Conservation (phyloP, 2,329 filamentous ascomycete genomes). For the Fusarium temperatum region DNA sequence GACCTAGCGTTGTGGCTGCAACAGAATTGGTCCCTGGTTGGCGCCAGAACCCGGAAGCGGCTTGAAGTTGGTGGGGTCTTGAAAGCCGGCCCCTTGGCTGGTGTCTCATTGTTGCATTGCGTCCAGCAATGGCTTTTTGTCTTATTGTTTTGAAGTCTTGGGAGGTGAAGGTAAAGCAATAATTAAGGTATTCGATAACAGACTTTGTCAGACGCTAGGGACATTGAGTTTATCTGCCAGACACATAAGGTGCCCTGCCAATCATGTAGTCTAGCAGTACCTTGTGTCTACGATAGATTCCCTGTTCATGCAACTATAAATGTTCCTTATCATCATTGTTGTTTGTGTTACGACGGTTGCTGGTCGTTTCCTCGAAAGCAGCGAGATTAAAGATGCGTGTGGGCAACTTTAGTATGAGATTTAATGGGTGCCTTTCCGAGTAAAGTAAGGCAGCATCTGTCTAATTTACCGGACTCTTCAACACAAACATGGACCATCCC, state of each 20-base stretch:
- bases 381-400: conserved; percentile 18
- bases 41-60: conserved; percentile 25
- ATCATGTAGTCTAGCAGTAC: neutral
- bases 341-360: conserved; percentile 10
- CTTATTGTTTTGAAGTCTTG: neutral
- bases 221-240: neutral
- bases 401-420: neutral
- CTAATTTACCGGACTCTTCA: conserved; percentile 7
- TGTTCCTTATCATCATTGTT: conserved; percentile 7
- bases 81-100: conserved; percentile 17
- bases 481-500: neutral
- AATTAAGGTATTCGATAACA: neutral
- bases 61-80: conserved; percentile 32
- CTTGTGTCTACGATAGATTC: neutral
- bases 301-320: neutral
- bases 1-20: conserved; percentile 32
- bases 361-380: conserved; percentile 5
- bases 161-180: neutral
- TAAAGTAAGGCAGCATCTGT: neutral
- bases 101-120: conserved; percentile 14
- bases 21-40: conserved; percentile 22
- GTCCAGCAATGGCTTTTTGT: neutral
- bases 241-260: neutral
- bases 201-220: neutral
- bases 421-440: conserved; percentile 5